Evolutionary conservation across 139 green algal genomes (phyloP).

Genomic region (Penium margaritaceum): DNA sequence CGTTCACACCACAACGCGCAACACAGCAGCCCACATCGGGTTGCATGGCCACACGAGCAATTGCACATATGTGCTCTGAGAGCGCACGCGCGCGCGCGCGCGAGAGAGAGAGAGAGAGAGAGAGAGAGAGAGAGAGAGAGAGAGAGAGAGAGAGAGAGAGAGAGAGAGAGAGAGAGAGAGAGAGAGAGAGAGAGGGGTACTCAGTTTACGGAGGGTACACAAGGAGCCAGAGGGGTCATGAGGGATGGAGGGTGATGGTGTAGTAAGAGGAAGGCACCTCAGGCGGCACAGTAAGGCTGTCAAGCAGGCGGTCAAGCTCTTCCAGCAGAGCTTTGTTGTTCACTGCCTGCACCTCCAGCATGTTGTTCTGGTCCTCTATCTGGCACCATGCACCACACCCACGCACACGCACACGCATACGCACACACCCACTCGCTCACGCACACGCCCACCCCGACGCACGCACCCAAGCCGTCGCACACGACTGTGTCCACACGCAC

Average conservation of each 20-base stretch:
- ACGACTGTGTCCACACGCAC: no score
- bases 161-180: neutral
- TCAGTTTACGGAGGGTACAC: neutral
- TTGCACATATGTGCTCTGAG: no score
- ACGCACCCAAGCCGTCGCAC: no score
- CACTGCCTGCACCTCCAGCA: conserved; percentile 39
- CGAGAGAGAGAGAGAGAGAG: conserved; percentile 15
- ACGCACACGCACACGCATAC: no score
- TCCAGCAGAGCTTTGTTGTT: conserved; percentile 43
- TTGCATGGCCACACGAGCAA: no score
- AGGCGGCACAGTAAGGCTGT: conserved; percentile 25
- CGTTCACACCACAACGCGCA: no score
- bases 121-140: neutral
- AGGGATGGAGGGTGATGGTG: neutral
- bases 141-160: neutral
- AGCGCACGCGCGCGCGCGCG: no score
- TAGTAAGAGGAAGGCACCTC: conserved; percentile 4
- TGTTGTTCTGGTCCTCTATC: conserved; percentile 48
- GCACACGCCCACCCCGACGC: no score
- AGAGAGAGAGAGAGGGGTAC: no score
- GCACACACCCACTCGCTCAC: no score
- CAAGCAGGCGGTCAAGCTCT: conserved; percentile 41
- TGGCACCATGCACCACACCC: no score
- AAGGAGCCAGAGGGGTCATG: neutral
- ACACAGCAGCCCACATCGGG: no score